Conservation (phyloP, 1,284 basidiomycete species). For the Apiotrichum laibachii region DNA sequence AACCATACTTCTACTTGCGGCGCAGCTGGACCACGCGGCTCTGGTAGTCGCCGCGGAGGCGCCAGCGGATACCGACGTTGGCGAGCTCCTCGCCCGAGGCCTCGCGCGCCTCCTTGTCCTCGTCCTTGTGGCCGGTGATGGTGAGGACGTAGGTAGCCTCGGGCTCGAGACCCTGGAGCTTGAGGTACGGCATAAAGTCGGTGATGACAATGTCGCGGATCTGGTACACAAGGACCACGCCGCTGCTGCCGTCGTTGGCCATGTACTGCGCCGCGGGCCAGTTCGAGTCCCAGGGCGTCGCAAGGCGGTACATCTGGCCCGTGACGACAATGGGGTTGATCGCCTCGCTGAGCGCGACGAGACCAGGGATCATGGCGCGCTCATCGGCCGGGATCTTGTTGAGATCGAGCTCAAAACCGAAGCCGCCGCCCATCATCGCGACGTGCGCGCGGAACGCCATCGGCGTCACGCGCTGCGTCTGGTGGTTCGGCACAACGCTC, state of each 20-base stretch:
- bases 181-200: constrained; percentile 16
- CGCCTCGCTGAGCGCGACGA: constrained; percentile 24
- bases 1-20: not conserved
- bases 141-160: constrained; percentile 18
- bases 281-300: constrained; percentile 23
- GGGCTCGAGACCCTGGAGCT: constrained; percentile 23
- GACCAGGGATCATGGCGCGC: constrained; percentile 15
- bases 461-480: constrained; percentile 28
- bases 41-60: constrained; percentile 12
- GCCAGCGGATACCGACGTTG: constrained; percentile 7
- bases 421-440: constrained; percentile 40
- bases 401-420: constrained; percentile 40
- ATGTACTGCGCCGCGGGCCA: constrained; percentile 32
- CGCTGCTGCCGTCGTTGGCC: constrained; percentile 6
- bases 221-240: constrained; percentile 19
- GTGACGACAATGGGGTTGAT: constrained; percentile 28
- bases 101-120: constrained; percentile 8
- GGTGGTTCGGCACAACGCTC: constrained; percentile 35
- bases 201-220: constrained; percentile 6
- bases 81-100: constrained; percentile 6
- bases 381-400: constrained; percentile 24
- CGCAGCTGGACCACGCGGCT: constrained; percentile 7
- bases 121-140: not conserved
- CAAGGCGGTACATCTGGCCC: constrained; percentile 32
- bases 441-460: constrained; percentile 41